These are phyloP conservation scores for Ricinus communis DNA, from an alignment of 345 rosid genomes.

Conservation along the genomic window DNA sequence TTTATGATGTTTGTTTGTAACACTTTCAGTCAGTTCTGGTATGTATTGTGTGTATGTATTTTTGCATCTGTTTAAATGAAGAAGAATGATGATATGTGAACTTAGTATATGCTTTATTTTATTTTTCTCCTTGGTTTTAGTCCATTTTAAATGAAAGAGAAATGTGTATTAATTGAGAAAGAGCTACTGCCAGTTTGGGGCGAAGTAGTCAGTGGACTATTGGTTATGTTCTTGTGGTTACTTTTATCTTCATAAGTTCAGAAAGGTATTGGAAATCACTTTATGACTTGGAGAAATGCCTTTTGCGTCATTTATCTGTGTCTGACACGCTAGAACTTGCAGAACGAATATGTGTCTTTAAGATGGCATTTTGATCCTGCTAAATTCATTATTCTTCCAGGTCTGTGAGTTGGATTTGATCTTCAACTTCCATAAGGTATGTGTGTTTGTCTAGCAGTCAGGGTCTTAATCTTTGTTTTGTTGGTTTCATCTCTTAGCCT, in stretches of 20 bases:
- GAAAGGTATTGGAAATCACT: not conserved
- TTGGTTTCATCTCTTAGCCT: not conserved
- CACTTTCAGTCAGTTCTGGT: no score
- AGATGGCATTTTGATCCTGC: no score
- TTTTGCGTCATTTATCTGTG: not conserved
- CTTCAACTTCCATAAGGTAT: slow-evolving; percentile 92
- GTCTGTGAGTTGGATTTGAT: slow-evolving; percentile 97
- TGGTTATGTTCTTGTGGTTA: not conserved
- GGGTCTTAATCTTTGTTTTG: not conserved
- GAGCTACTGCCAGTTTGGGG: not conserved
- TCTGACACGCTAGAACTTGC: not conserved
- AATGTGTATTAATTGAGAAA: not conserved
- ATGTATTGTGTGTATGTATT: no score
- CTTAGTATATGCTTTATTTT: no score
- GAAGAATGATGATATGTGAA: no score
- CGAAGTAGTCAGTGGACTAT: not conserved
- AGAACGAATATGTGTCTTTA: not conserved
- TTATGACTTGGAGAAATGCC: not conserved
- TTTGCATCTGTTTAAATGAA: no score
- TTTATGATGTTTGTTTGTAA: no score
- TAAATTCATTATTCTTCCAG: slow-evolving; percentile 31
- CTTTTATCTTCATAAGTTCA: not conserved
- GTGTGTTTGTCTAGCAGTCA: not conserved
- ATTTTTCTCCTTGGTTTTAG: not conserved
- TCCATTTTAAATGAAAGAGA: not conserved